phyloP scores from a whole-genome alignment of 345 rosid species.

The Erodium maritimum region DNA sequence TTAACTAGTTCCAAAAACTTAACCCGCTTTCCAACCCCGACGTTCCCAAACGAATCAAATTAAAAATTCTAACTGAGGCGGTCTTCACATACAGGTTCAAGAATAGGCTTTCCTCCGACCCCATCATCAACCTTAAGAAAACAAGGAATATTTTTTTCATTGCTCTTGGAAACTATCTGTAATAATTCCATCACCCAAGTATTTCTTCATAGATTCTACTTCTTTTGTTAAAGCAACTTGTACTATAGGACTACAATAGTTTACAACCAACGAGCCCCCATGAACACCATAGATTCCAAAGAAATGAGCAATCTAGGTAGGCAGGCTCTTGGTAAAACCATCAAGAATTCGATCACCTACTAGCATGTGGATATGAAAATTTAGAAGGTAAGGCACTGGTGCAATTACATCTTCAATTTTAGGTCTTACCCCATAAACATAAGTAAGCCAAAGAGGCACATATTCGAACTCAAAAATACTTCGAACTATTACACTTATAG shows the following conservation, averaged over 20 bases:
- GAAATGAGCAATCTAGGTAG: slow-evolving; percentile 65
- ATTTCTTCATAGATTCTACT: slow-evolving; percentile 35
- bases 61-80: too few species aligned
- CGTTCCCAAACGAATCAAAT: too few species aligned
- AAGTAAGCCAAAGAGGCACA: slow-evolving; percentile 76
- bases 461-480: slow-evolving; percentile 82
- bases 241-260: slow-evolving; percentile 60
- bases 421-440: slow-evolving; percentile 77
- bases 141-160: slow-evolving; percentile 75
- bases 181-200: slow-evolving; percentile 26
- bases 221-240: slow-evolving; percentile 66
- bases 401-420: slow-evolving; percentile 96
- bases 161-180: slow-evolving; percentile 55
- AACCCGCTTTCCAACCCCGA: too few species aligned
- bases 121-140: slow-evolving; percentile 66
- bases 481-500: slow-evolving; percentile 21
- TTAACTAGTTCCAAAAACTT: too few species aligned
- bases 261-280: slow-evolving; percentile 89
- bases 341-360: slow-evolving; percentile 42
- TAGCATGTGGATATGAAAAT: slow-evolving; percentile 71
- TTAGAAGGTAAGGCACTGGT: slow-evolving; percentile 44
- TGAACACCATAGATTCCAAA: slow-evolving; percentile 97
- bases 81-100: slow-evolving; percentile 56
- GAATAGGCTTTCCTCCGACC: slow-evolving; percentile 44
- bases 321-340: slow-evolving; percentile 35